Evolutionary conservation across 495 filamentous ascomycete genomes (phyloP), one percentile per base, ranked within the genome.

Genomic region (Viridothelium virens): DNA sequence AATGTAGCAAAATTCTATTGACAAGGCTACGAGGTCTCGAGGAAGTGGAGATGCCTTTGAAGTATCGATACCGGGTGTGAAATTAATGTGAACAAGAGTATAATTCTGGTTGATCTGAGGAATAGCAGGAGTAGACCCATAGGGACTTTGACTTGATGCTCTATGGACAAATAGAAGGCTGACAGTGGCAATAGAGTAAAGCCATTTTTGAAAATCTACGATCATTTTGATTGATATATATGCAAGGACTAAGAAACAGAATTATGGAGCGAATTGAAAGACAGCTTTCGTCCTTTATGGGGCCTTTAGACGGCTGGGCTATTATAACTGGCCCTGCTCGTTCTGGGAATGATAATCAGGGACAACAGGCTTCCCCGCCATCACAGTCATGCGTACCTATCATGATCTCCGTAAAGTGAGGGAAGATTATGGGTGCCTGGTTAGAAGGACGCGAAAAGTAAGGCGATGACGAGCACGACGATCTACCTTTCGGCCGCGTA

Each of bases 1-100:
- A 36, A 53, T 65, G 63, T 65, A 65, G 47, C 63, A 65, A n/a
- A 65, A 65, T 4, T 59, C 53, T 59, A 59, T 59, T 34, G 53
- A 59, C 7, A 59, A 18, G 5, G 25, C 53, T 36, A 36, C 31
- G 14, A 59, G 1, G 31, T 59, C 53, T 36, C 53, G 11, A 36
- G 53, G 25, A 7, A 59, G 53, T 3, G 53, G 53, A 33, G 31
- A 18, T 34, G 31, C 53, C 36, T 59, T 59, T 6, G 53, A 38
- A 34, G 53, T 59, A 59, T 59, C 53, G 14, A 59, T 4, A 36
- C 31, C 31, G n/a, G 53, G 53, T 3, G 53, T 59, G 53, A 59
- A 59, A 59, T 59, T 59, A 31, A 59, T 4, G 7, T 59, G 53
- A 7, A 59, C 31, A 59, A 33, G 53, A 59, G 53, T 34, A 18